Conservation (phyloP, 1,284 basidiomycete species). For the Heterobasidion occidentale region DNA sequence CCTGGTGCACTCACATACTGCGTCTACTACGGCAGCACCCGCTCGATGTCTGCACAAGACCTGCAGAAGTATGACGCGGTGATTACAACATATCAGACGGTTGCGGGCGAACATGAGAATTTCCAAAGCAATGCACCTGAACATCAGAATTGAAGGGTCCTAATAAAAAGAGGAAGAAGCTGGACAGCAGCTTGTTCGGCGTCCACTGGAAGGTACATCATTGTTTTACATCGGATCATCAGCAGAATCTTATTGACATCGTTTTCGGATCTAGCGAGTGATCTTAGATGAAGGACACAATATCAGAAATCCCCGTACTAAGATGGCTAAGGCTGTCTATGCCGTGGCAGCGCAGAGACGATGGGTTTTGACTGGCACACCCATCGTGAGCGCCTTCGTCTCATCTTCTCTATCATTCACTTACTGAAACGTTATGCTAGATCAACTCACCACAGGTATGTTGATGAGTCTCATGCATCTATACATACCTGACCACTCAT, state of each 20-base stretch:
- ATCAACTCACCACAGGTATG: constrained; percentile 71
- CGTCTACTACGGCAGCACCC: constrained; percentile 68
- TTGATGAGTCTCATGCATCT: background rate
- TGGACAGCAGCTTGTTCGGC: constrained; percentile 45
- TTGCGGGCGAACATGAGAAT: constrained; percentile 42
- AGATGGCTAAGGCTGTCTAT: constrained; percentile 70
- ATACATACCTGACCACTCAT: background rate
- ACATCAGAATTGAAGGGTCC: constrained; percentile 16
- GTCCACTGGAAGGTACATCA: constrained; percentile 70
- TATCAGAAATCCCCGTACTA: constrained; percentile 80
- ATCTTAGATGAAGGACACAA: constrained; percentile 86
- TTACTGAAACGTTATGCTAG: constrained; percentile 24
- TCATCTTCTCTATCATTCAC: constrained; percentile 3
- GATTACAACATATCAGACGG: constrained; percentile 84
- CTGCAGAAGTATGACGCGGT: constrained; percentile 72
- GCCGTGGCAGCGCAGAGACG: constrained; percentile 66
- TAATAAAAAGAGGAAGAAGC: constrained; percentile 50
- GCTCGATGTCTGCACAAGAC: constrained; percentile 49
- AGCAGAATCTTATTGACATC: background rate
- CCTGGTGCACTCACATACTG: constrained; percentile 47
- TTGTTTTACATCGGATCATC: too few relatives aligned
- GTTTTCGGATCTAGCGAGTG: constrained; percentile 41
- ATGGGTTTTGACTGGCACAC: constrained; percentile 81
- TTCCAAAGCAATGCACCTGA: constrained; percentile 1
- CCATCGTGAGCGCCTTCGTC: constrained; percentile 52